These are phyloP conservation scores for Scutellaria minor DNA, from an alignment of 257 asterid genomes.

Conservation along the genomic window DNA sequence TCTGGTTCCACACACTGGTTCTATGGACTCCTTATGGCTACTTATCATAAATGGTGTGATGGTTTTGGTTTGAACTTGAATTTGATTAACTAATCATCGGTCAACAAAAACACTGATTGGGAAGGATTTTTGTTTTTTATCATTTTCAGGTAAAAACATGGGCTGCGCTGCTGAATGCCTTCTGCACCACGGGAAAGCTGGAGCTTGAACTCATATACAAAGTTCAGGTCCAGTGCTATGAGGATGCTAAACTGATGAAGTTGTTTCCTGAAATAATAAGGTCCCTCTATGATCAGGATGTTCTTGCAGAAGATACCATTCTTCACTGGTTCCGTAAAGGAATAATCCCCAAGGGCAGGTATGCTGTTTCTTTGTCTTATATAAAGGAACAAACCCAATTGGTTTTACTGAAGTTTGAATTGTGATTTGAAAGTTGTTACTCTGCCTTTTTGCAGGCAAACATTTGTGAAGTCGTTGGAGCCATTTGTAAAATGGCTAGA, in stretches of 20 bases:
- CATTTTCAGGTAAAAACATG: conserved; percentile 77
- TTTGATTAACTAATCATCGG: background rate
- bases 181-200: conserved; percentile 86
- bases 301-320: conserved; percentile 93
- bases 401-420: background rate
- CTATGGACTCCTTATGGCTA: background rate
- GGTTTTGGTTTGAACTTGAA: background rate
- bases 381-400: conserved; percentile 62
- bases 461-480: conserved; percentile 92
- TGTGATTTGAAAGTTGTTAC: background rate
- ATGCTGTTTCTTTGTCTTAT: conserved; percentile 19
- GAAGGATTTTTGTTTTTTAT: background rate
- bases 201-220: conserved; percentile 94
- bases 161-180: conserved; percentile 80
- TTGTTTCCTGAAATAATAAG: conserved; percentile 91
- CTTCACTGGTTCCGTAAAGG: conserved; percentile 98
- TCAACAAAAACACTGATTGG: conserved; percentile 16
- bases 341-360: conserved; percentile 95
- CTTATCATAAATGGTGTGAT: background rate
- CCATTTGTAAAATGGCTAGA: conserved; percentile 96
- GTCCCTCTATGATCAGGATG: conserved; percentile 93
- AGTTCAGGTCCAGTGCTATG: conserved; percentile 95
- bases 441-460: conserved; percentile 55
- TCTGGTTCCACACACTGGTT: too few species aligned
- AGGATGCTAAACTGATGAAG: conserved; percentile 96